These are phyloP conservation scores for Telopea speciosissima DNA, from an alignment of 177 flowering plant genomes.

Conservation along the genomic window DNA sequence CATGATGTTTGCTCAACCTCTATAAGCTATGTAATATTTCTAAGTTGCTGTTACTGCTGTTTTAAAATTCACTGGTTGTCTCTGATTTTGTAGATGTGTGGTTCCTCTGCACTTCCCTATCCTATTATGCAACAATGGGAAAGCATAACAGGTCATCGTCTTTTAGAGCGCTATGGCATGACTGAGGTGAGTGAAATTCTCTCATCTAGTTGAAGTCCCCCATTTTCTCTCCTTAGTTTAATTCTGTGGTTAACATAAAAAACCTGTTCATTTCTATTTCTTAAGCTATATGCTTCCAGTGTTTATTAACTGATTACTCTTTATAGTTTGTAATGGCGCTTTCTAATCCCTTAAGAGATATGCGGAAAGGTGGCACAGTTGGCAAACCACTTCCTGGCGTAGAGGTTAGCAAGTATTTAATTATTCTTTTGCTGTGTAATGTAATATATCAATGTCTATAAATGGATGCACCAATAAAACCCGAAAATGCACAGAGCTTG, in stretches of 20 bases:
- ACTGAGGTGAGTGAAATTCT: slow-evolving; percentile 60
- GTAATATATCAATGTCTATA: background rate
- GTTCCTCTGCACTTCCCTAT: slow-evolving; percentile 94
- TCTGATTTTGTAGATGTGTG: slow-evolving; percentile 68
- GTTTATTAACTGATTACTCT: background rate
- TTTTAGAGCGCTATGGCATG: slow-evolving; percentile 98
- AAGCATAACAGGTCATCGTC: slow-evolving; percentile 84
- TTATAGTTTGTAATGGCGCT: slow-evolving; percentile 95
- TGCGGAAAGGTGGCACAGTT: slow-evolving; percentile 88
- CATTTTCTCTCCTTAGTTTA: background rate
- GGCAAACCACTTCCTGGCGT: slow-evolving; percentile 97
- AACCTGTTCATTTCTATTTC: background rate
- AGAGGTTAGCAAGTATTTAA: slow-evolving; percentile 41
- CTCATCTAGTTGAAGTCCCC: slow-evolving; percentile 3
- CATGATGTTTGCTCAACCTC: background rate
- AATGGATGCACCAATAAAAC: background rate
- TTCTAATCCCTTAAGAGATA: slow-evolving; percentile 80
- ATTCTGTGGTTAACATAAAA: background rate
- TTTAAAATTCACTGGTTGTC: background rate
- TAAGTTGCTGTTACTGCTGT: background rate
- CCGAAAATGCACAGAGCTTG: background rate
- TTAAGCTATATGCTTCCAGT: background rate
- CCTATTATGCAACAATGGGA: slow-evolving; percentile 98
- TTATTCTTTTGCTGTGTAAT: background rate
- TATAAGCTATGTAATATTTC: background rate